A percentile compares a stretch with the other conserved stretches of the same genome.
Conservation (phyloP, 441 rosid genomes). For the Pelargonium cotyledonis region DNA sequence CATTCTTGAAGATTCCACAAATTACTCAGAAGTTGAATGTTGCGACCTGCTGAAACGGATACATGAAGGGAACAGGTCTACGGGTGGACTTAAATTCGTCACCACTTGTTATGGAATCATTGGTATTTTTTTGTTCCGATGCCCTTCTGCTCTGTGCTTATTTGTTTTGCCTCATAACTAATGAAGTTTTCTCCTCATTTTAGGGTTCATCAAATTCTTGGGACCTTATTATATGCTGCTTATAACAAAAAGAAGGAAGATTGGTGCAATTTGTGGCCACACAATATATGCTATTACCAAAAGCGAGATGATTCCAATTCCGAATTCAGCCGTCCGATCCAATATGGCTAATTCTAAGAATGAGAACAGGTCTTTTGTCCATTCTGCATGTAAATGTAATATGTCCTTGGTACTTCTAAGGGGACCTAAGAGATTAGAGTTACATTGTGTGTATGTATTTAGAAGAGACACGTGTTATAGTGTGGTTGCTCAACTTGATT, state of each 20-base stretch:
- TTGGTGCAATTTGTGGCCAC: slow-evolving; percentile 69
- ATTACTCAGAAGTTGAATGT: slow-evolving; percentile 51
- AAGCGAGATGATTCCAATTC: slow-evolving; percentile 51
- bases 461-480: slow-evolving; percentile 28
- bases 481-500: slow-evolving; percentile 22
- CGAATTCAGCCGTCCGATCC: slow-evolving; percentile 43
- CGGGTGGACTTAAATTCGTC: slow-evolving; percentile 69
- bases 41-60: slow-evolving; percentile 46
- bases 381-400: slow-evolving; percentile 61
- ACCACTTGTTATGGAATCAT: slow-evolving; percentile 66
- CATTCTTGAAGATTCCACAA: slow-evolving; percentile 45
- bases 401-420: slow-evolving; percentile 39
- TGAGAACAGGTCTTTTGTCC: slow-evolving; percentile 77
- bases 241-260: slow-evolving; percentile 61
- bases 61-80: slow-evolving; percentile 54
- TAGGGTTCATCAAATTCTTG: slow-evolving; percentile 67
- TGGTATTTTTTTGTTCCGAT: slow-evolving; percentile 35
- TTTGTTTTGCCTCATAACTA: neutral
- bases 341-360: slow-evolving; percentile 64
- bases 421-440: slow-evolving; percentile 32
- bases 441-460: slow-evolving; percentile 39
- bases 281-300: slow-evolving; percentile 50
- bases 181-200: slow-evolving; percentile 16
- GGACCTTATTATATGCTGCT: slow-evolving; percentile 71
- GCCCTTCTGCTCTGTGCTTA: slow-evolving; percentile 2